These are phyloP conservation scores for Passiflora organensis DNA, from an alignment of 345 rosid genomes.

Conservation along the genomic window DNA sequence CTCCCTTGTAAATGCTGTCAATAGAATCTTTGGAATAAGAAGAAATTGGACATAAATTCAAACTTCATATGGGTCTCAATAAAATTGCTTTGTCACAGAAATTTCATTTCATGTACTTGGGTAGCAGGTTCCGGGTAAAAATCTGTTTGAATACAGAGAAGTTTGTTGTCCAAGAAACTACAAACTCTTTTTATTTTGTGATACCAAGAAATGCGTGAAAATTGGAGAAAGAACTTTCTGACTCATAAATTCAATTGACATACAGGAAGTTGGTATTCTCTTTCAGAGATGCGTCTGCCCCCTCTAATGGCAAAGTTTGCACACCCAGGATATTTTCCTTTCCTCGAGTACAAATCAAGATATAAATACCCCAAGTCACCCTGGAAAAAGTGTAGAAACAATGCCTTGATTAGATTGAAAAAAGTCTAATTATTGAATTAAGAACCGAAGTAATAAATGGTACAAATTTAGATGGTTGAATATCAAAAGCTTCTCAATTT, in stretches of 20 bases:
- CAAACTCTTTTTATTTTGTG: not conserved
- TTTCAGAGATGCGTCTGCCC: constrained; percentile 69
- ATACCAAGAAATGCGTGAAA: not conserved
- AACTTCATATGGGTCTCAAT: not conserved
- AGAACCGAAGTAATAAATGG: no score
- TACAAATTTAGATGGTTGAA: no score
- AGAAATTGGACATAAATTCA: not conserved
- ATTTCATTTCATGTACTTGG: not conserved
- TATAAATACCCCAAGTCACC: constrained; percentile 87
- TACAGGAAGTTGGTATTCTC: constrained; percentile 96
- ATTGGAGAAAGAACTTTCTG: constrained; percentile 2
- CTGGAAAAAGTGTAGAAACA: constrained; percentile 34
- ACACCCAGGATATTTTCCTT: constrained; percentile 93
- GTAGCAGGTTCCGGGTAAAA: not conserved
- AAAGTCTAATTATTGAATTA: not conserved
- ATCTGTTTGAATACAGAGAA: not conserved
- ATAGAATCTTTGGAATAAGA: not conserved
- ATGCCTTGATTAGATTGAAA: not conserved
- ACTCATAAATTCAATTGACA: constrained; percentile 14
- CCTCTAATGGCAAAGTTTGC: constrained; percentile 93
- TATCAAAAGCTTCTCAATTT: not conserved
- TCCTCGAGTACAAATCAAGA: constrained; percentile 83
- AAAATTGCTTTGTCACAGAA: not conserved
- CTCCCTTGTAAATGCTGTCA: not conserved
- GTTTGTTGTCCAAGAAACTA: not conserved